Conservation (phyloP, 805 yeast genomes). For the Pichia eremophila region DNA sequence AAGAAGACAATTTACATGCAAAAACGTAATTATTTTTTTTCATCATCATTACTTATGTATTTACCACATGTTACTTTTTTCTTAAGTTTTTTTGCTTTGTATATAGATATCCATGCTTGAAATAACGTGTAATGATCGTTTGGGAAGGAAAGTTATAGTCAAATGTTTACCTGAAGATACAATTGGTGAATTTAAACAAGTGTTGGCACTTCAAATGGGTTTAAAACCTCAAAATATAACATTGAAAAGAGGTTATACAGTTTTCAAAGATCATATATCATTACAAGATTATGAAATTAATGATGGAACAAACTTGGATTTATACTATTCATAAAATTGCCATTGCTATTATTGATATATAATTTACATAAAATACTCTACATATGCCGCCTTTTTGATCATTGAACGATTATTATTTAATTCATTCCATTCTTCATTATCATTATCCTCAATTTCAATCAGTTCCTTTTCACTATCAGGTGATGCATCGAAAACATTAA, state of each 20-base stretch:
- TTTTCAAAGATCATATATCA: slow-evolving; percentile 81
- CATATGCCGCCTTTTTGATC: slow-evolving; percentile 30
- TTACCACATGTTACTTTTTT: background rate
- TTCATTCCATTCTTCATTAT: slow-evolving; percentile 10
- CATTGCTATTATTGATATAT: background rate
- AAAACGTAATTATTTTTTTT: background rate
- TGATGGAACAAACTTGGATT: slow-evolving; percentile 77
- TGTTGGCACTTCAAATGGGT: slow-evolving; percentile 77
- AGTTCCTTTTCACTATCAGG: slow-evolving; percentile 77
- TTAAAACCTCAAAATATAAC: slow-evolving; percentile 56
- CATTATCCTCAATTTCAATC: slow-evolving; percentile 24
- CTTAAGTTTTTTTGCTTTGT: too few relatives aligned
- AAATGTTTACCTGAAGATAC: slow-evolving; percentile 82
- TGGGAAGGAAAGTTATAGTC: slow-evolving; percentile 82
- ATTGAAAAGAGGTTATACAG: slow-evolving; percentile 76
- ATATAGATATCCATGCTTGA: too few relatives aligned
- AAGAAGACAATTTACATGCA: too few relatives aligned
- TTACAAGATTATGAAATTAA: slow-evolving; percentile 93
- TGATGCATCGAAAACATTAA: slow-evolving; percentile 94
- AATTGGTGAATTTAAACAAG: slow-evolving; percentile 82
- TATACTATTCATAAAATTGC: slow-evolving; percentile 42
- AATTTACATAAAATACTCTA: slow-evolving; percentile 32
- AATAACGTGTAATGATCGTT: slow-evolving; percentile 63
- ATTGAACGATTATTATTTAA: slow-evolving; percentile 12
- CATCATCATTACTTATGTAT: background rate